Base-by-base conservation (phyloP, 192 early-diverging fungal genomes). In the Coemansia umbellata region DNA sequence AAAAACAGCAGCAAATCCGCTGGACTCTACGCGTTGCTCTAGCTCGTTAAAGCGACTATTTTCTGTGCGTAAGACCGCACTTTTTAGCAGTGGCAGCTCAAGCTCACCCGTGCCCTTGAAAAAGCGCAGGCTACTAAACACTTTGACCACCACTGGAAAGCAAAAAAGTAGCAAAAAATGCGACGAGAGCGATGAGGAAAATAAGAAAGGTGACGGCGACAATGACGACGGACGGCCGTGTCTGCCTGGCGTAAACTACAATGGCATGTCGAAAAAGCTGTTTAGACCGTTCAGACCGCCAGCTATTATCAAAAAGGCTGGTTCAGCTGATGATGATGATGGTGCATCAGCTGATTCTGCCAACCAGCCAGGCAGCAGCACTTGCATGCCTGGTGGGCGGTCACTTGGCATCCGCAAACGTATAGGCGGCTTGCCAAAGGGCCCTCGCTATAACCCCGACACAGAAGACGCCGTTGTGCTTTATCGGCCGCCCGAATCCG, bases 381-480 rank as follows among this genome's bases (percentile, higher is more conserved):
- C 56, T 9, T 15, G 53, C 21, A 17, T 3, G 31, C 2, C 44
- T 19, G n/a, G n/a, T n/a, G 50, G 27, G 1, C 55, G 71, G 48
- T 57, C 69, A 15, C 39, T 91, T 32, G 87, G 87, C n/a, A 64
- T 88, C 18, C 75, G 84, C 6, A 41, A 41, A 17, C 59, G 81
- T 17, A 73, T 81, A n/a, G 21, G 68, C 24, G 66, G 41, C 2
- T 47, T 81, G 19, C 50, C 63, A 32, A 80, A 57, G 23, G 84
- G 85, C 8, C 83, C 89, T 5, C 75, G 89, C 17, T 85, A 95
- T 52, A 93, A 94, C 42, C 92, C 90, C 10, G 87, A 86, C 9
- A 82, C 82, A 6, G 85, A 88, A 39, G 86, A 83, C 19, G 91
- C 96, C 1, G 81, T 98, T 28, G 81, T 98, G 7, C 59, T 98